phyloP scores from a whole-genome alignment of 306 rosid genomes.

The Cicer yamashitae region DNA sequence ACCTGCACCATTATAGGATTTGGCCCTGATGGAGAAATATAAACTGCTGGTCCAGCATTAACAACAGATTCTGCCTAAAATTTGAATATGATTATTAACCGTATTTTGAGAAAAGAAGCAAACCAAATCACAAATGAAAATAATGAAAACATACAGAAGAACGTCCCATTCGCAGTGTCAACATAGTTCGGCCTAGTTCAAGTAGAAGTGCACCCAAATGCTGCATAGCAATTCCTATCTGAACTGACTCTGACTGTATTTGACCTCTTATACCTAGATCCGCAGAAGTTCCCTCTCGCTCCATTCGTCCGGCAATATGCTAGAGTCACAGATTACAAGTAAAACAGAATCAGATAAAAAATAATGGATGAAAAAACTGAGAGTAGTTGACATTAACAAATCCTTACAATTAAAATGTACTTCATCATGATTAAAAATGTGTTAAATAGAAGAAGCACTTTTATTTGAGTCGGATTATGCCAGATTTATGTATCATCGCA shows the following conservation, averaged over 20 bases:
- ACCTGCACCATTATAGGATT: constrained; percentile 99
- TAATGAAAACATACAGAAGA: constrained; percentile 71
- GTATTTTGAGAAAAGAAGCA: constrained; percentile 37
- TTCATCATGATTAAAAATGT: constrained; percentile 20
- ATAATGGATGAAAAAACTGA: constrained; percentile 28
- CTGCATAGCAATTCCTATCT: constrained; percentile 81
- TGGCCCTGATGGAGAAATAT: constrained; percentile 93
- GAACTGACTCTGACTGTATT: constrained; percentile 80
- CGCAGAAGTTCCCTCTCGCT: constrained; percentile 70
- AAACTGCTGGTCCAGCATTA: constrained; percentile 97
- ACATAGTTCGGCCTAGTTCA: constrained; percentile 96
- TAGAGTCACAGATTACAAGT: constrained; percentile 63
- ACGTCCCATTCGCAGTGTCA: constrained; percentile 90
- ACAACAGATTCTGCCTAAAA: constrained; percentile 82
- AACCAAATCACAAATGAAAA: constrained; percentile 38
- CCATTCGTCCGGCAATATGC: constrained; percentile 93
- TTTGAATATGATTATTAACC: constrained; percentile 30
- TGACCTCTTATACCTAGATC: constrained; percentile 68
- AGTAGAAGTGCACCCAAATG: constrained; percentile 91
- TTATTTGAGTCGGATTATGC: constrained; percentile 11
- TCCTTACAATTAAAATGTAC: constrained; percentile 14
- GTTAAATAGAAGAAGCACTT: constrained; percentile 17
- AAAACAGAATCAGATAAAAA: constrained; percentile 47
- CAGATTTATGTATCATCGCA: constrained; percentile 1
- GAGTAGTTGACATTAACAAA: constrained; percentile 27